A percentile compares a stretch with the other conserved stretches of the same genome.
Conservation (phyloP, 805 yeast genomes). For the Tetrapisispora taiwanensis region DNA sequence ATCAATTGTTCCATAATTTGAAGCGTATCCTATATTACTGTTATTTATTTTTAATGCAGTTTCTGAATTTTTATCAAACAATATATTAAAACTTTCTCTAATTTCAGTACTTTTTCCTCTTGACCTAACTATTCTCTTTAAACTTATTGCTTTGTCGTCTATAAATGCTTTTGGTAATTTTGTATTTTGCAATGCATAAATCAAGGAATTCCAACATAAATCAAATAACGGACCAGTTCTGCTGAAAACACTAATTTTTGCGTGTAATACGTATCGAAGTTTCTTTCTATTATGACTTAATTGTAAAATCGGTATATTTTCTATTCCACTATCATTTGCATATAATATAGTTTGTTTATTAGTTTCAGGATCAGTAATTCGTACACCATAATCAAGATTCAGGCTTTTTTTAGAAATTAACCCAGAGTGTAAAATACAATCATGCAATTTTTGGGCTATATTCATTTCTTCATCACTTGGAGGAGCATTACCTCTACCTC, state of each 20-base stretch:
- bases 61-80: constrained; percentile 41
- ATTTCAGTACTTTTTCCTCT: constrained; percentile 39
- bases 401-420: constrained; percentile 42
- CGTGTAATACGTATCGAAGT: constrained; percentile 53
- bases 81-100: constrained; percentile 40
- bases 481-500: constrained; percentile 78
- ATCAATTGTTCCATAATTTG: constrained; percentile 52
- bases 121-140: constrained; percentile 42
- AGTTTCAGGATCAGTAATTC: constrained; percentile 42
- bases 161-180: constrained; percentile 58
- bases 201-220: constrained; percentile 56
- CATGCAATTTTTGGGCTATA: constrained; percentile 54
- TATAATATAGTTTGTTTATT: constrained; percentile 34
- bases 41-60: constrained; percentile 33
- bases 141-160: constrained; percentile 48
- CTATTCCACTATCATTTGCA: constrained; percentile 31
- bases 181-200: constrained; percentile 50
- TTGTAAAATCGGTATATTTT: constrained; percentile 6
- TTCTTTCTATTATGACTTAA: constrained; percentile 28
- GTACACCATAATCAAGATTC: constrained; percentile 35
- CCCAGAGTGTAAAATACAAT: constrained; percentile 48
- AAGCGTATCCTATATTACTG: constrained; percentile 32
- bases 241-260: constrained; percentile 66
- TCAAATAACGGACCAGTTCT: constrained; percentile 78
- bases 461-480: constrained; percentile 72